Evolutionary conservation across 371 early-diverging fungal genomes (phyloP).

Genomic region (Mucor sp.): DNA sequence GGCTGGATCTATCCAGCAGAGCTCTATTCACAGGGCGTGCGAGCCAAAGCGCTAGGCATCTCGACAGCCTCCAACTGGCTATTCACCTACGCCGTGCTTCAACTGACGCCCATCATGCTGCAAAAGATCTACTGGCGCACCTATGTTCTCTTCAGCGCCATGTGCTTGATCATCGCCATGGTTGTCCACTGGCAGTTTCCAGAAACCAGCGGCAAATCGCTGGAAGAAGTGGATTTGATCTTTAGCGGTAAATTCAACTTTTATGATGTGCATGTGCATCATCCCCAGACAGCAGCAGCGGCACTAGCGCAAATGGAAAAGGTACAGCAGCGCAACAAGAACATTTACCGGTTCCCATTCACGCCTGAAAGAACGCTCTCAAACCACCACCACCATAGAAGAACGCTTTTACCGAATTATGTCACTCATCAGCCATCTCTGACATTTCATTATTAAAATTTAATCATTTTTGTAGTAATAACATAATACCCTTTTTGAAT

Average conservation of each 20-base stretch:
- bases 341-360: slow-evolving; percentile 25
- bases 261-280: slow-evolving; percentile 48
- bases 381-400: slow-evolving; percentile 1
- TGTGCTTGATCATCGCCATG: slow-evolving; percentile 59
- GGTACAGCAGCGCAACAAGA: slow-evolving; percentile 23
- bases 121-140: slow-evolving; percentile 63
- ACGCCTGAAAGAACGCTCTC: slow-evolving; percentile 20
- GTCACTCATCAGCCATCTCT: background rate
- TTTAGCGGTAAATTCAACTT: slow-evolving; percentile 45
- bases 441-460: background rate
- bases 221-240: slow-evolving; percentile 53
- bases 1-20: slow-evolving; percentile 95
- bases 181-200: slow-evolving; percentile 75
- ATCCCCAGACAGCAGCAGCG: slow-evolving; percentile 52
- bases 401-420: slow-evolving; percentile 16
- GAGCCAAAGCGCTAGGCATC: slow-evolving; percentile 83
- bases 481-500: background rate
- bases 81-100: slow-evolving; percentile 71
- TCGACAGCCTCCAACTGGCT: slow-evolving; percentile 92
- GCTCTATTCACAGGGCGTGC: slow-evolving; percentile 76
- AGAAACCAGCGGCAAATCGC: slow-evolving; percentile 76
- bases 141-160: slow-evolving; percentile 67
- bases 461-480: background rate
- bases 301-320: slow-evolving; percentile 43
- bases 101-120: slow-evolving; percentile 66